These are phyloP conservation scores for Melanogaster broomeanus DNA, from an alignment of 768 basidiomycete species.

Conservation along the genomic window DNA sequence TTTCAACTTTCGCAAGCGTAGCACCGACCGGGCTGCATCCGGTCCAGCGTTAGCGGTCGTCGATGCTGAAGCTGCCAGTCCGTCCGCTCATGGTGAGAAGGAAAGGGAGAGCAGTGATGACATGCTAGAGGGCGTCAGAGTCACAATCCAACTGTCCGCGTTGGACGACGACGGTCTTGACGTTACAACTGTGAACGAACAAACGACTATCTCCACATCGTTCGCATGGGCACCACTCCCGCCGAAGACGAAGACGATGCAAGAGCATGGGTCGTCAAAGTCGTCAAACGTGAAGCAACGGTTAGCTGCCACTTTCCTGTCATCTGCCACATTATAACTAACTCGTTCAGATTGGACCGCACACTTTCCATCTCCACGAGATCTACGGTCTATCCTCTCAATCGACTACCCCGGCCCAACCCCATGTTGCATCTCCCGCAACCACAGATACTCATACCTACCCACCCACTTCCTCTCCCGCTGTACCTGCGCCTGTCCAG, in stretches of 20 bases:
- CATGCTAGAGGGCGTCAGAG: slow-evolving; percentile 65
- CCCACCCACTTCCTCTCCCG: slow-evolving; percentile 36
- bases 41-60: slow-evolving; percentile 82
- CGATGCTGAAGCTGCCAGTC: slow-evolving; percentile 56
- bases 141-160: slow-evolving; percentile 80
- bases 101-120: slow-evolving; percentile 48
- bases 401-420: slow-evolving; percentile 36
- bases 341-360: slow-evolving; percentile 73
- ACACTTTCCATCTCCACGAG: slow-evolving; percentile 94
- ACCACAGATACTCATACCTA: slow-evolving; percentile 45
- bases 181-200: slow-evolving; percentile 74
- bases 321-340: neutral
- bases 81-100: slow-evolving; percentile 37
- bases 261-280: slow-evolving; percentile 88
- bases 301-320: slow-evolving; percentile 38
- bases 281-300: slow-evolving; percentile 89
- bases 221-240: slow-evolving; percentile 59
- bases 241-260: slow-evolving; percentile 52
- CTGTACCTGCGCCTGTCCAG: slow-evolving; percentile 28
- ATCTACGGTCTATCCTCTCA: slow-evolving; percentile 86
- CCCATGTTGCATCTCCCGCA: slow-evolving; percentile 41
- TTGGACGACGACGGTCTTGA: slow-evolving; percentile 74
- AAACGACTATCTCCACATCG: slow-evolving; percentile 88
- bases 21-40: slow-evolving; percentile 51
- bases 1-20: slow-evolving; percentile 66